Conservation (phyloP, 2,329 filamentous ascomycete genomes). For the Colletotrichum lupini region DNA sequence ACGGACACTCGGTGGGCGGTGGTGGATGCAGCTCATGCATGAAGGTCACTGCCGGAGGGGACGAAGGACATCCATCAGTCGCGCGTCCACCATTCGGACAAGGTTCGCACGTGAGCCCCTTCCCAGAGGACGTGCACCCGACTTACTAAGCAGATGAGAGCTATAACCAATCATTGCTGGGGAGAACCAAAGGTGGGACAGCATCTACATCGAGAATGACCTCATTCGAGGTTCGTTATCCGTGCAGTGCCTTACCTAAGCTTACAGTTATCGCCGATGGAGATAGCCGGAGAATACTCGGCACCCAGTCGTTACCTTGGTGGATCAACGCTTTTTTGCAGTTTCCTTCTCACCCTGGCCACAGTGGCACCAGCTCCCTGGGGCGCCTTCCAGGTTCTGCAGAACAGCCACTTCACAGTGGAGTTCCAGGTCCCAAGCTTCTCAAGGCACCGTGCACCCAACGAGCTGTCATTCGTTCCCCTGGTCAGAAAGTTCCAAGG, state of each 20-base stretch:
- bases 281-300: constrained; percentile 16
- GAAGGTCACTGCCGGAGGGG: constrained; percentile 17
- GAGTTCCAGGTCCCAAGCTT: not conserved
- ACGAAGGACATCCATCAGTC: not conserved
- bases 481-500: not conserved
- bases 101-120: constrained; percentile 36
- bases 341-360: not conserved
- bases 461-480: not conserved
- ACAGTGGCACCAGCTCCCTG: not conserved
- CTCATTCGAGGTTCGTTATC: constrained; percentile 5
- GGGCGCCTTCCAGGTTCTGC: too few relatives aligned
- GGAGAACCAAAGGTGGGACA: not conserved
- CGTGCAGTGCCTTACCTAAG: not conserved
- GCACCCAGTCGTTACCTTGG: not conserved
- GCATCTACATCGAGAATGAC: constrained; percentile 12
- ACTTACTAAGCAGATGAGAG: not conserved
- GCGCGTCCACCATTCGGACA: not conserved
- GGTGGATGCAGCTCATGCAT: constrained; percentile 9
- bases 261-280: not conserved
- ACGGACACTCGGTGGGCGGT: not conserved
- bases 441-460: not conserved
- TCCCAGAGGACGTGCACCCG: not conserved
- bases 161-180: constrained; percentile 5
- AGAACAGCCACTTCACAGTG: not conserved
- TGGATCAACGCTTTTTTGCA: not conserved